Conservation (phyloP, 2,329 filamentous ascomycete species). For the Shiraia sp. region DNA sequence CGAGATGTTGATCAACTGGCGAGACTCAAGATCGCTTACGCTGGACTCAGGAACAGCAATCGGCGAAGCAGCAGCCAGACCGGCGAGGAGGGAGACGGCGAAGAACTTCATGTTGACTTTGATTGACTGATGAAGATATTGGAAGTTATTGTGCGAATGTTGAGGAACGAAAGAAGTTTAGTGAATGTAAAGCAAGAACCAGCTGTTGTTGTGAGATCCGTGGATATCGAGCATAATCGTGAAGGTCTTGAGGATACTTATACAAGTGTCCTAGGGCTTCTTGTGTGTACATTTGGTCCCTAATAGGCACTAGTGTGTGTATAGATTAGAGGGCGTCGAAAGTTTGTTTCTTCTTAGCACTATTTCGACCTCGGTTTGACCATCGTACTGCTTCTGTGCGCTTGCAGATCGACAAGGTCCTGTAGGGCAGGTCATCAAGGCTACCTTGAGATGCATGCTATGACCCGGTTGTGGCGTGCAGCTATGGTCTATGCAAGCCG, state of each 20-base stretch:
- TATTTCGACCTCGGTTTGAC: neutral
- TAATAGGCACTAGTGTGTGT: neutral
- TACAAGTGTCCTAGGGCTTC: neutral
- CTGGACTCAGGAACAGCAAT: constrained; percentile 6
- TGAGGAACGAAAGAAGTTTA: neutral
- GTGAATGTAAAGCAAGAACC: constrained; percentile 1
- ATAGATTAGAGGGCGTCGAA: neutral
- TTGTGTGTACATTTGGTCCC: neutral
- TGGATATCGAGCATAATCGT: constrained; percentile 1
- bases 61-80: constrained; percentile 10
- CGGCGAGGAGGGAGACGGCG: constrained; percentile 14
- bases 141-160: neutral
- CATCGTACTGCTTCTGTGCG: neutral
- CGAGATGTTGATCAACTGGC: constrained; percentile 16
- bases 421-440: neutral
- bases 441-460: neutral
- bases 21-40: constrained; percentile 9
- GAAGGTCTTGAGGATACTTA: constrained; percentile 1
- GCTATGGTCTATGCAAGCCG: constrained; percentile 1
- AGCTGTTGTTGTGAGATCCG: constrained; percentile 3
- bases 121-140: neutral
- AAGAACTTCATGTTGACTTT: constrained; percentile 26
- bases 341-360: neutral
- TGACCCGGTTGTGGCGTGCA: constrained; percentile 1
- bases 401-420: neutral